Percentiles rank a stretch among this genome's conserved stretches.
Conservation (phyloP, 2,329 filamentous ascomycete species). For the Cladobotryum mycophilum region DNA sequence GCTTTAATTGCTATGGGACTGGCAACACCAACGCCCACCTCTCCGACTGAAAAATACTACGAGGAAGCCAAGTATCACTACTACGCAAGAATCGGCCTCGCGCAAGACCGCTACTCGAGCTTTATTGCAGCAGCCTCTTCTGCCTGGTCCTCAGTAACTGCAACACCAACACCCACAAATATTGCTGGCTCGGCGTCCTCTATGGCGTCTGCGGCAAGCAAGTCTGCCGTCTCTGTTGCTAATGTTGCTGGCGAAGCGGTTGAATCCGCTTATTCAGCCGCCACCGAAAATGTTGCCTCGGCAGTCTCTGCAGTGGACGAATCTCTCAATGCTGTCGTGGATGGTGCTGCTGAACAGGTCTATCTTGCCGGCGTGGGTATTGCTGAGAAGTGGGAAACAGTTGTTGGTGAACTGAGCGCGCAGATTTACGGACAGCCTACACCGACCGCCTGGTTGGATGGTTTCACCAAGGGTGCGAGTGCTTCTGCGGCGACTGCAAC, state of each 20-base stretch:
- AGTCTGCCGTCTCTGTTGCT: conserved; percentile 39
- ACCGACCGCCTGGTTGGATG: conserved; percentile 51
- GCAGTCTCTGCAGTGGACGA: conserved; percentile 33
- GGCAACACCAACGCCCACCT: conserved; percentile 46
- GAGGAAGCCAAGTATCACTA: conserved; percentile 61
- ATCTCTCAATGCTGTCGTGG: conserved; percentile 35
- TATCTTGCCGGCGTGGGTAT: conserved; percentile 32
- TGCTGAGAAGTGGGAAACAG: conserved; percentile 34
- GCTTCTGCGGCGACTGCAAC: conserved; percentile 53
- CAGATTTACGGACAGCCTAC: conserved; percentile 64
- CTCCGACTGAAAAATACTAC: conserved; percentile 50
- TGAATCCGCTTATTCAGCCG: conserved; percentile 44
- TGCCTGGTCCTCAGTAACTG: conserved; percentile 55
- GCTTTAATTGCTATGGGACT: conserved; percentile 60
- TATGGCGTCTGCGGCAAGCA: conserved; percentile 42
- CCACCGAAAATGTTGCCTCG: conserved; percentile 36
- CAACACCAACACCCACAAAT: conserved; percentile 56
- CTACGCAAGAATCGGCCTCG: conserved; percentile 71
- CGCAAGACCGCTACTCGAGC: conserved; percentile 71
- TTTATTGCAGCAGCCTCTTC: conserved; percentile 67
- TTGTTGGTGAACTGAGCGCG: conserved; percentile 57
- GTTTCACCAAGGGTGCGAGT: conserved; percentile 40
- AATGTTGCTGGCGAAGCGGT: conserved; percentile 44
- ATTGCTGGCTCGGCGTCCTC: conserved; percentile 42
- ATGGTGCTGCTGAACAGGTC: conserved; percentile 37